phyloP scores from a whole-genome alignment of 129 eudicot species.

The Rutidosis leptorrhynchoides region DNA sequence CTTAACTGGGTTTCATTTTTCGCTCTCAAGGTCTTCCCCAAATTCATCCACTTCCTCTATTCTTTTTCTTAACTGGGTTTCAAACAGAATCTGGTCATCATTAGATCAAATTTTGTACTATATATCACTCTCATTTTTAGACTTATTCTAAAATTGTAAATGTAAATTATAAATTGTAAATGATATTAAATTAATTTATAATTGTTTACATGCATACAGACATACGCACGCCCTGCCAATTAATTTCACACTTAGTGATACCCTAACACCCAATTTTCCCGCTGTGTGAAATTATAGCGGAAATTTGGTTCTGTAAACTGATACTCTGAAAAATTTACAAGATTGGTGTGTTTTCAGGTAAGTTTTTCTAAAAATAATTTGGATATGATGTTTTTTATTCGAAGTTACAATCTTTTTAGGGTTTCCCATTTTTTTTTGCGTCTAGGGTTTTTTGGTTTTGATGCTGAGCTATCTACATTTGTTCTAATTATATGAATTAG shows the following conservation, averaged over 20 bases:
- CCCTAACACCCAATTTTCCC: slow-evolving; percentile 23
- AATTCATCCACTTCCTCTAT: slow-evolving; percentile 21
- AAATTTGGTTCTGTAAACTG: slow-evolving; percentile 2
- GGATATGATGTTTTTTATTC: no score
- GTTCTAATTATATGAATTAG: no score
- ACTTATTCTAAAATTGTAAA: no score
- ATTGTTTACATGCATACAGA: not conserved
- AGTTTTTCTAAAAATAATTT: no score
- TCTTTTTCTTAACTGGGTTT: no score
- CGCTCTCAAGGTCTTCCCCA: slow-evolving; percentile 13
- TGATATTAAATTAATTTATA: no score
- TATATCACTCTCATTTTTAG: slow-evolving; percentile 14
- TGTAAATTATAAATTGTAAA: no score
- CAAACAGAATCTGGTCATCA: slow-evolving; percentile 26
- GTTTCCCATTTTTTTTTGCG: slow-evolving; percentile 17
- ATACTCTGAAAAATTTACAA: slow-evolving; percentile 20
- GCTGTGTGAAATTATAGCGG: not conserved
- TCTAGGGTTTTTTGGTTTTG: not conserved
- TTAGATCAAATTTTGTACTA: slow-evolving; percentile 34
- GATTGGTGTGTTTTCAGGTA: no score
- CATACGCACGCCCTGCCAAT: slow-evolving; percentile 6
- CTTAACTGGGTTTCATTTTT: no score
- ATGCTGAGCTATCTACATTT: slow-evolving; percentile 21
- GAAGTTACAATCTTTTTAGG: slow-evolving; percentile 4
- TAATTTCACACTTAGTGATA: slow-evolving; percentile 14